phyloP scores from a whole-genome alignment of 371 early-diverging fungal genomes.

The Batkoa obscura region DNA sequence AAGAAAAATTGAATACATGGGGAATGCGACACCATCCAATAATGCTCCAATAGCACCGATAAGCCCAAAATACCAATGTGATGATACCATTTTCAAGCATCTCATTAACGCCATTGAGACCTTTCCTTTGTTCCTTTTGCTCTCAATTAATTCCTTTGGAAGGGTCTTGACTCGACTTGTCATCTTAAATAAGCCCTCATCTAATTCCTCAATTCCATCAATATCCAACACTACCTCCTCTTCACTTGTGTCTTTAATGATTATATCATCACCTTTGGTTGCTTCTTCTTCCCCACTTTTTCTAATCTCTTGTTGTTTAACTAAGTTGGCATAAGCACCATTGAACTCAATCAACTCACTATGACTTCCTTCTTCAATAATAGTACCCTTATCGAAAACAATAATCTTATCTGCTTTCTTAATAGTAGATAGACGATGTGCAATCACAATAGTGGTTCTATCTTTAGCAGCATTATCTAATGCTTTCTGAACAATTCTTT shows the following conservation, averaged over 20 bases:
- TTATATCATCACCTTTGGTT: background rate
- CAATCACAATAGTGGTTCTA: slow-evolving; percentile 56
- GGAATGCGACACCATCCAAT: slow-evolving; percentile 18
- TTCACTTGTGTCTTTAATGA: background rate
- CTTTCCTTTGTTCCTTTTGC: background rate
- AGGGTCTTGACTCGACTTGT: too few relatives aligned
- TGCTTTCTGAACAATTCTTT: slow-evolving; percentile 45
- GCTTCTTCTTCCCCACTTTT: background rate
- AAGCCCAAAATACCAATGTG: slow-evolving; percentile 8
- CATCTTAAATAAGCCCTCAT: too few relatives aligned
- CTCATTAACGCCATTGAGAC: background rate
- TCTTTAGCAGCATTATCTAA: slow-evolving; percentile 40
- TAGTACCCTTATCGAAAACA: slow-evolving; percentile 46
- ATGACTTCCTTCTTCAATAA: slow-evolving; percentile 58
- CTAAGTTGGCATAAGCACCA: slow-evolving; percentile 19
- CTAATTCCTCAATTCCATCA: background rate
- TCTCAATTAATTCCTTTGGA: background rate
- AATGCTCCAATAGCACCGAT: slow-evolving; percentile 14
- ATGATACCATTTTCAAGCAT: slow-evolving; percentile 18
- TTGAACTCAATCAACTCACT: slow-evolving; percentile 29
- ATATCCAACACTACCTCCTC: background rate
- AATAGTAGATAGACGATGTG: slow-evolving; percentile 56
- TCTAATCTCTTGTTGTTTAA: slow-evolving; percentile 27
- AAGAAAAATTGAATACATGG: slow-evolving; percentile 19
- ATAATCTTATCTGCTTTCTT: slow-evolving; percentile 50